Evolutionary conservation across 352 stramenopile genomes (phyloP).

Genomic region (Pythium phragmiticola): DNA sequence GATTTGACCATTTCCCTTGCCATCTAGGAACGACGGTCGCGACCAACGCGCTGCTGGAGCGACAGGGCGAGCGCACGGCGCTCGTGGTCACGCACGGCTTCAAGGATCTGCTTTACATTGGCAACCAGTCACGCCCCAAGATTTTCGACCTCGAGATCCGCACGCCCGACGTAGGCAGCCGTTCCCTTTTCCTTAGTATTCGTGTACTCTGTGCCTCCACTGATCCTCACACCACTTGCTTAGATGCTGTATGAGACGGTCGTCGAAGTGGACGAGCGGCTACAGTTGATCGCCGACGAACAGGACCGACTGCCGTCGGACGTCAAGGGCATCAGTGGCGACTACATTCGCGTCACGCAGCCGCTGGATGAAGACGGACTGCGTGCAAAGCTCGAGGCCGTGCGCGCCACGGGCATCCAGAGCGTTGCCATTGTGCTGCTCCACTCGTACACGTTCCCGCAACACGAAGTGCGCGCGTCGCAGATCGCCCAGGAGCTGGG

Average conservation of each 20-base stretch:
- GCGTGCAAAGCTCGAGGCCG: slow-evolving; percentile 64
- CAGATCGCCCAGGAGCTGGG: slow-evolving; percentile 90
- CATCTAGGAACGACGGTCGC: slow-evolving; percentile 94
- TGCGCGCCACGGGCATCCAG: slow-evolving; percentile 80
- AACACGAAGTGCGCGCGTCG: slow-evolving; percentile 92
- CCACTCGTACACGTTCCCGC: slow-evolving; percentile 95
- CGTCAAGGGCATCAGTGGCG: slow-evolving; percentile 83
- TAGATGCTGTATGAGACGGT: slow-evolving; percentile 96
- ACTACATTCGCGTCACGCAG: slow-evolving; percentile 87
- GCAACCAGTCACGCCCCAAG: slow-evolving; percentile 96
- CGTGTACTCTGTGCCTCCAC: not conserved
- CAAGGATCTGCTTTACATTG: slow-evolving; percentile 96
- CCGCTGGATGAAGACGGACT: slow-evolving; percentile 80
- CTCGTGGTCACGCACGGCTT: slow-evolving; percentile 96
- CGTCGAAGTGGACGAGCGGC: slow-evolving; percentile 96
- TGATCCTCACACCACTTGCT: not conserved
- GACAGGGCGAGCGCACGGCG: slow-evolving; percentile 93
- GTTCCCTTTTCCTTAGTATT: not conserved
- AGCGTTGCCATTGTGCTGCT: slow-evolving; percentile 95
- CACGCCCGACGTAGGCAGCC: slow-evolving; percentile 65
- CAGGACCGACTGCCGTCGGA: slow-evolving; percentile 53
- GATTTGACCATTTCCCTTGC: not conserved
- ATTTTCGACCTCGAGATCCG: slow-evolving; percentile 97
- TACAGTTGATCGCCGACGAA: slow-evolving; percentile 89
- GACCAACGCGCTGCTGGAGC: slow-evolving; percentile 98